Evolutionary conservation across 2,329 filamentous ascomycete genomes (phyloP), one percentile per base, ranked within the genome.

Genomic region (Drechslerella dactyloides): DNA sequence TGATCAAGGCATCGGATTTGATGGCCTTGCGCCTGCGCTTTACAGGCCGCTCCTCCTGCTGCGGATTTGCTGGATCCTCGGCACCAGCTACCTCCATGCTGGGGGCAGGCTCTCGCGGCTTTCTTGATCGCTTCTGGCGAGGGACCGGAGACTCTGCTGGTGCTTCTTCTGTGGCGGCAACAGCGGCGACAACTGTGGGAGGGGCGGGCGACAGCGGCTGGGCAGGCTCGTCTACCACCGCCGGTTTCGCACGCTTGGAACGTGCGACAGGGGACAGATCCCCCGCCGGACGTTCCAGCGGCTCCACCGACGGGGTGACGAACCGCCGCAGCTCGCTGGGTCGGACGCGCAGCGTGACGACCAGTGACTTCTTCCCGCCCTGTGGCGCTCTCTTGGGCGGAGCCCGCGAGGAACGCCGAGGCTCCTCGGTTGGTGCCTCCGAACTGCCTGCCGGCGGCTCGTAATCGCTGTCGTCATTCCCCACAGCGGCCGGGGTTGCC

Each of bases 321-420:
- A 37, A 21, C 27, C 51, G 53, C 44, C 30, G 48, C 42, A 72
- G 50, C 51, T 50, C 30, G 8, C 58, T 55, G 3, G 68, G 68
- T 23, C 11, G 51, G 1, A 72, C n/a, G 11, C 37, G 50, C 5
- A 72, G 15, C 5, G 42, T 56, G 30, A 72, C 37, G 8, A 72
- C 35, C 40, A 65, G 40, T n/a, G 55, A 55, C 44, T 59, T 72
- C 48, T 59, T 54, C 35, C 35, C 42, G 11, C 27, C 33, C 42
- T 44, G 60, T 24, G 53, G 52, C 8, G 35, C 44, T 60, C 57
- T 72, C 68, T 61, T 72, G 51, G 60, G 60, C 52, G 64, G 58
- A 37, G 64, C 68, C 30, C 68, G 60, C 19, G 68, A 72, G 21
- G 68, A 72, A 23, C 68, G 68, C 50, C 68, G 40, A 46, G 68